Percentiles rank a stretch among this genome's conserved stretches.
phyloP scores from a whole-genome alignment of 2,329 filamentous ascomycete species.

The Trichoderma atrobrunneum region DNA sequence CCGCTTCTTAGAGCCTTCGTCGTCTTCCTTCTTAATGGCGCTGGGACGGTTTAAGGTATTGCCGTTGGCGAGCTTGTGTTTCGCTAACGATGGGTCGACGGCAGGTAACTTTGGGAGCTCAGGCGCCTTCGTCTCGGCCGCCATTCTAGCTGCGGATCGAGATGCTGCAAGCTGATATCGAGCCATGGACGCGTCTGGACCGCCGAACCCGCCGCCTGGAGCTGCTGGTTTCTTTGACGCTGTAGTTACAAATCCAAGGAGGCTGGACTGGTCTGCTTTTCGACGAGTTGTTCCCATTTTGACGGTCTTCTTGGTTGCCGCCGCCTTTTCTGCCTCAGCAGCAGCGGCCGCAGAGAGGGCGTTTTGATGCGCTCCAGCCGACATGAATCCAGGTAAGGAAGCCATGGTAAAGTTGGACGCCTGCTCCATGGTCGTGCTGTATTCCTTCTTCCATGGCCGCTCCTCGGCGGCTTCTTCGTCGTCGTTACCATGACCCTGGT shows the following conservation, averaged over 20 bases:
- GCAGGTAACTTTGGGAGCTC: constrained; percentile 20
- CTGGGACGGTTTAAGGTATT: constrained; percentile 37
- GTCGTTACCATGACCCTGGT: constrained; percentile 18
- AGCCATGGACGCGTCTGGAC: constrained; percentile 23
- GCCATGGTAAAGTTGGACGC: constrained; percentile 58
- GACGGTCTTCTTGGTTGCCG: constrained; percentile 22
- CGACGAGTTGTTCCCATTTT: constrained; percentile 31
- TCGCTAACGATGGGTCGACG: constrained; percentile 33
- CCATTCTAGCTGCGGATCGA: constrained; percentile 23
- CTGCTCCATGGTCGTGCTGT: constrained; percentile 61
- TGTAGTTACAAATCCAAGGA: constrained; percentile 40
- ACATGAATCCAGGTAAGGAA: constrained; percentile 59
- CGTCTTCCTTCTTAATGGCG: constrained; percentile 26
- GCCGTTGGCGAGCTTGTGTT: constrained; percentile 43
- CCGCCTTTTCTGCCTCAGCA: constrained; percentile 21
- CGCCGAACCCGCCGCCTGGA: constrained; percentile 19
- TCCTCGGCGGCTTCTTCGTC: constrained; percentile 25
- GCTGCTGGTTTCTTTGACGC: constrained; percentile 21
- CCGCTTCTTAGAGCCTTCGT: constrained; percentile 35
- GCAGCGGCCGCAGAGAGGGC: constrained; percentile 30
- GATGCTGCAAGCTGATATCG: constrained; percentile 29
- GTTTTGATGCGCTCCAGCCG: constrained; percentile 54
- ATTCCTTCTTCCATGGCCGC: constrained; percentile 43
- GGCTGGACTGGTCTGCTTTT: constrained; percentile 40
- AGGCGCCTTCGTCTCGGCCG: neutral